Base-by-base conservation (phyloP, 768 basidiomycete genomes). In the Pulveroboletus sp. region DNA sequence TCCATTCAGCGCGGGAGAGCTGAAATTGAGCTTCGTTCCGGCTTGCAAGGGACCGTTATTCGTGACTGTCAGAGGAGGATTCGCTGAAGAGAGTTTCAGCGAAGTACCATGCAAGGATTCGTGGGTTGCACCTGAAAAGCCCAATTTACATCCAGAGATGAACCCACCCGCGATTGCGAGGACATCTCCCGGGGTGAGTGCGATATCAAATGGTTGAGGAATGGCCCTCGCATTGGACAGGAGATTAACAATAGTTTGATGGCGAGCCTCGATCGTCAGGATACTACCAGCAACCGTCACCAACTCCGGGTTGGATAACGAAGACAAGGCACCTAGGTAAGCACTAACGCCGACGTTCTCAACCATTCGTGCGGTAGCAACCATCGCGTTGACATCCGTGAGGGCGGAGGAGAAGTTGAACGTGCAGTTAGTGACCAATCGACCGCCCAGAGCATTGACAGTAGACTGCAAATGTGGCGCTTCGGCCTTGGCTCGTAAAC, bases 261-360 rank as follows among this genome's bases (percentile, higher is more conserved):
- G 90, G 40, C 90, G 83, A n/a, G 88, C 84, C 62, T 93, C 90
- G 40, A 89, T 75, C 24, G 88, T 84, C 65, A 87, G 59, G 62
- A 91, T 91, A 22, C 82, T 80, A 8, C 75, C 85, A 34, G 86
- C 88, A n/a, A 80, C 73, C 45, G 76, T 74, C 43, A 88, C 69
- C 48, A 89, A 59, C 22, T 73, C 68, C 13, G 83, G 81, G 56
- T 88, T 80, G 12, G 69, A 64, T 40, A 92, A 52, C 34, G 87
- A 74, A 46, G 77, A 73, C 7, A 85, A 81, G 45, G 79, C 88
- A 49, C 88, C 88, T 23, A 89, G 78, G 69, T 89, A 90, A 4
- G 87, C 89, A 17, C 72, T 65, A 31, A 90, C 86, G 46, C 90
- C 90, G 35, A 88, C 75, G 47, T 79, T 74, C 71, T 93, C 90